These are phyloP conservation scores for Zasmidium angulare DNA, from an alignment of 2,329 filamentous ascomycete genomes.

Conservation along the genomic window DNA sequence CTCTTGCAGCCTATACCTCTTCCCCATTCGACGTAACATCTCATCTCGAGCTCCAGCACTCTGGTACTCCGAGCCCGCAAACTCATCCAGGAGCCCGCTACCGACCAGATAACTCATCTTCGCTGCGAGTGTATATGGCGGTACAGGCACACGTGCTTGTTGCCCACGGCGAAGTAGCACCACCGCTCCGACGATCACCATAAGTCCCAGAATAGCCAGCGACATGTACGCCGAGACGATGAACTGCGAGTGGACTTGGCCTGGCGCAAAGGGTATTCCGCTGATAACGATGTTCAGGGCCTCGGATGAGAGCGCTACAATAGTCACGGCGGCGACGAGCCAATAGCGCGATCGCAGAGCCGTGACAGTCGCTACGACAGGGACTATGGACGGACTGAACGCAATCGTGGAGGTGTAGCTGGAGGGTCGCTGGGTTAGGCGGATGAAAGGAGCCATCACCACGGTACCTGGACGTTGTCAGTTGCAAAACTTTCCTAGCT, in stretches of 20 bases:
- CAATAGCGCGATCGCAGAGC: constrained; percentile 12
- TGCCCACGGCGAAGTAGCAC: constrained; percentile 9
- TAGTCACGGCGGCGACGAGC: constrained; percentile 14
- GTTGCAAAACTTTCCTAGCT: too few relatives aligned
- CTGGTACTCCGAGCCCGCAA: too few relatives aligned
- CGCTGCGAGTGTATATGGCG: constrained; percentile 19
- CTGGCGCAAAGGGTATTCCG: constrained; percentile 18
- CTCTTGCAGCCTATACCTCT: too few relatives aligned
- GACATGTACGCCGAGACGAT: constrained; percentile 19
- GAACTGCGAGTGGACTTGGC: constrained; percentile 16
- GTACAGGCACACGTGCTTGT: constrained; percentile 12
- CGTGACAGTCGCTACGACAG: constrained; percentile 14
- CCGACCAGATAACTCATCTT: constrained; percentile 16
- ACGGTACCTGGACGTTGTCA: not conserved
- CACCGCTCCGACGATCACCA: constrained; percentile 13
- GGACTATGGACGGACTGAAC: constrained; percentile 18
- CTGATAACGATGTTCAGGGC: constrained; percentile 21
- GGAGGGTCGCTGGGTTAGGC: constrained; percentile 9
- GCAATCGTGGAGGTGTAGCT: constrained; percentile 10
- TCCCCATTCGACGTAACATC: too few relatives aligned
- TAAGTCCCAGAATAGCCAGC: constrained; percentile 16
- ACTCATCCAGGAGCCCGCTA: not conserved
- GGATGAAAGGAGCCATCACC: constrained; percentile 18
- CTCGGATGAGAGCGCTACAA: constrained; percentile 14
- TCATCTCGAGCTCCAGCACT: too few relatives aligned